Conservation (phyloP, 106 monocot genomes). For the Alisma plantagoaquatica region DNA sequence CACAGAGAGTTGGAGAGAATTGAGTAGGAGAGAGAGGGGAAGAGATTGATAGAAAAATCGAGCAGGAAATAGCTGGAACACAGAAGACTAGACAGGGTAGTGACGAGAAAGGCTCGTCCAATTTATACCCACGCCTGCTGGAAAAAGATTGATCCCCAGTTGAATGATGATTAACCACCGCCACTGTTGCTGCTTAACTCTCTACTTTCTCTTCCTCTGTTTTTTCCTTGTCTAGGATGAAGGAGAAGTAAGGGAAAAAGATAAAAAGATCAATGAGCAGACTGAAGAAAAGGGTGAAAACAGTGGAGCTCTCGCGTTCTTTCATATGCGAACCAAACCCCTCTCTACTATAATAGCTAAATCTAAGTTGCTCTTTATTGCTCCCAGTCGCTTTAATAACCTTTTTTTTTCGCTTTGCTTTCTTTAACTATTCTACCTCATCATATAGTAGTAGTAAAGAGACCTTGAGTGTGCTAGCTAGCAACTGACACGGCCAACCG, state of each 20-base stretch:
- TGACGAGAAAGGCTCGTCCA: not conserved
- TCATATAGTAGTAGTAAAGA: too few relatives aligned
- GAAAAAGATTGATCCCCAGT: slow-evolving; percentile 8
- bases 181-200: slow-evolving; percentile 10
- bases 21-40: not conserved
- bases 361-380: not conserved
- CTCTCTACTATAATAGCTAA: not conserved
- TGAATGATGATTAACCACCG: slow-evolving; percentile 25
- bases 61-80: too few relatives aligned
- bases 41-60: too few relatives aligned
- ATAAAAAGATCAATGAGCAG: too few relatives aligned
- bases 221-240: not conserved
- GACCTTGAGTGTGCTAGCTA: slow-evolving; percentile 1
- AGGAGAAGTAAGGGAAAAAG: not conserved
- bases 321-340: too few relatives aligned
- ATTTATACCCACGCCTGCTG: slow-evolving; percentile 21
- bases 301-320: too few relatives aligned
- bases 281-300: too few relatives aligned
- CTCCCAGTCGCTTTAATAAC: not conserved
- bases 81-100: too few relatives aligned
- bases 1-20: not conserved
- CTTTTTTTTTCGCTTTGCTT: not conserved
- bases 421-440: not conserved
- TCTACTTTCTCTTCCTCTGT: not conserved
- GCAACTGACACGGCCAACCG: slow-evolving; percentile 9